These are phyloP conservation scores for Mycosarcoma mackinlayi DNA, from an alignment of 1,284 basidiomycete genomes.

Conservation along the genomic window DNA sequence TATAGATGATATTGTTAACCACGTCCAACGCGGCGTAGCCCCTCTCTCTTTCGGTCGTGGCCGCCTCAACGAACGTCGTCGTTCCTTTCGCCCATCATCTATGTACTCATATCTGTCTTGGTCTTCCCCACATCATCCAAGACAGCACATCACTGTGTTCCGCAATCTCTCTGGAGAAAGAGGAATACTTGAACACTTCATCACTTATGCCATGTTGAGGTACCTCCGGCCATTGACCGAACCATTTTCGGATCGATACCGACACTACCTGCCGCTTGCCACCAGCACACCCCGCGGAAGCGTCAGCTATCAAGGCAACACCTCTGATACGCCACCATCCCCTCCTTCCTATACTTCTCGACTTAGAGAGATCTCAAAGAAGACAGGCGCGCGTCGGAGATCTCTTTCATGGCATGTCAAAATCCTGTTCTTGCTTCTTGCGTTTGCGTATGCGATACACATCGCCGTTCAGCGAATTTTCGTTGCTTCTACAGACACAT, in stretches of 20 bases:
- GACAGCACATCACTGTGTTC: no score
- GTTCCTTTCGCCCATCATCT: no score
- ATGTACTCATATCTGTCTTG: no score
- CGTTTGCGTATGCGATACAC: constrained; percentile 11
- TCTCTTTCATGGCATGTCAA: constrained; percentile 14
- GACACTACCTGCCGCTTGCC: constrained; percentile 26
- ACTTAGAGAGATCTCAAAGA: neutral
- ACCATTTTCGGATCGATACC: constrained; percentile 28
- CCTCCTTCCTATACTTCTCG: neutral
- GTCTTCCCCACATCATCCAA: no score
- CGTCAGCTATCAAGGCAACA: constrained; percentile 21
- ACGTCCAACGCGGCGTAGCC: no score
- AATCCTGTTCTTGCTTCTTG: constrained; percentile 7
- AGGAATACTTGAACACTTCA: no score
- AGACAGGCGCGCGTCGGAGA: constrained; percentile 8
- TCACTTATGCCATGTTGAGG: constrained; percentile 32
- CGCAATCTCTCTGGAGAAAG: no score
- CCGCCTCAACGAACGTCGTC: no score
- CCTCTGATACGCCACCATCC: neutral
- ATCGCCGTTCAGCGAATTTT: constrained; percentile 1
- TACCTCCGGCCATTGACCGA: constrained; percentile 21
- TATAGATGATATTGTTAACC: no score
- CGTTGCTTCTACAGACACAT: constrained; percentile 8
- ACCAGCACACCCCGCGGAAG: constrained; percentile 25
- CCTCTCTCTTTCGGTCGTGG: no score